Percentiles rank a stretch among this genome's conserved stretches.
Evolutionary conservation across 768 basidiomycete species (phyloP).

Genomic region (Epithele typhae): DNA sequence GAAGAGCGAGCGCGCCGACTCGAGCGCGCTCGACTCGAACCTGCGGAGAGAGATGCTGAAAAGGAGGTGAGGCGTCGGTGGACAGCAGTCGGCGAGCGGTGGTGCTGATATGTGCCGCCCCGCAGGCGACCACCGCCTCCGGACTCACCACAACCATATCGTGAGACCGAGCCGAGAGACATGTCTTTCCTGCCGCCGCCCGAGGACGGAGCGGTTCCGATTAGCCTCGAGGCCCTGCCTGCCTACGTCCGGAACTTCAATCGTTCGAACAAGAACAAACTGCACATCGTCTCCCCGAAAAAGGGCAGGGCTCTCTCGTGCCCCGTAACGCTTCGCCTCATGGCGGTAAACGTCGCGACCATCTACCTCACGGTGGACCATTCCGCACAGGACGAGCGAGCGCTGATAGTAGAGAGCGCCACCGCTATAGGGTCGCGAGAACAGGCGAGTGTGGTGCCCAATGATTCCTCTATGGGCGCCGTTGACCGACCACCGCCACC

Average conservation of each 20-base stretch:
- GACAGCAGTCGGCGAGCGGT: background rate
- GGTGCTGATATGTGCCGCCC: background rate
- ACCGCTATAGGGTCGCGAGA: slow-evolving; percentile 74
- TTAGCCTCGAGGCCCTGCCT: slow-evolving; percentile 43
- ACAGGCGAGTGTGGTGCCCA: slow-evolving; percentile 47
- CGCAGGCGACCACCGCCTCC: slow-evolving; percentile 47
- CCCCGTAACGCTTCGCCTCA: slow-evolving; percentile 50
- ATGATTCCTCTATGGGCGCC: too few species aligned
- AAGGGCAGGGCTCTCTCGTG: slow-evolving; percentile 17
- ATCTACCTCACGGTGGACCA: slow-evolving; percentile 51
- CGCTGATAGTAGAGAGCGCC: slow-evolving; percentile 54
- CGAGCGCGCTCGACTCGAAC: slow-evolving; percentile 41
- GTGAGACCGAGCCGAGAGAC: slow-evolving; percentile 36
- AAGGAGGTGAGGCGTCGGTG: slow-evolving; percentile 43
- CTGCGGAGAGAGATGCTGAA: slow-evolving; percentile 49
- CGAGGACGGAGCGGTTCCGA: slow-evolving; percentile 31
- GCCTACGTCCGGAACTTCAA: slow-evolving; percentile 61
- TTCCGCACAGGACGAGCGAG: slow-evolving; percentile 22
- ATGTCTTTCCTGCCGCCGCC: slow-evolving; percentile 39
- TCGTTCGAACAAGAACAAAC: slow-evolving; percentile 31
- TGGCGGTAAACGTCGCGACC: slow-evolving; percentile 59
- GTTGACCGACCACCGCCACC: too few species aligned
- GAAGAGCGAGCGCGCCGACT: slow-evolving; percentile 52
- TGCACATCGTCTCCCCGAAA: slow-evolving; percentile 54
- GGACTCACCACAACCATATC: slow-evolving; percentile 57